phyloP scores from a whole-genome alignment of 2,329 filamentous ascomycete genomes.

The Colletotrichum cordylinicola region DNA sequence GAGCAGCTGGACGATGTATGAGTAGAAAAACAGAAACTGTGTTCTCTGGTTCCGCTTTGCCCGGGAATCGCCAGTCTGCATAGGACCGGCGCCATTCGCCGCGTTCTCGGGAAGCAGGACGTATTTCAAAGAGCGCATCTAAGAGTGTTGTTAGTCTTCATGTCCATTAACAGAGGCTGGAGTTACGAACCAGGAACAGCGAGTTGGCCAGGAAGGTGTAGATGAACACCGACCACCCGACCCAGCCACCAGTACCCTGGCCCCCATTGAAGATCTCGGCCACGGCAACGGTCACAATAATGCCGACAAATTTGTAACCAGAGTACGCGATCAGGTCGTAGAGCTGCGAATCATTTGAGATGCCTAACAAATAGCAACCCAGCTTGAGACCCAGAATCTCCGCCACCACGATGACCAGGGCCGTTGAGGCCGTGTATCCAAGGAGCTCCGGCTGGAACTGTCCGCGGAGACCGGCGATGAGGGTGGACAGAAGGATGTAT shows the following conservation, averaged over 20 bases:
- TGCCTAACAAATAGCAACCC: slow-evolving; percentile 91
- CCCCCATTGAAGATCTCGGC: slow-evolving; percentile 80
- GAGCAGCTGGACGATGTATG: slow-evolving; percentile 89
- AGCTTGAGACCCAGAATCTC: slow-evolving; percentile 92
- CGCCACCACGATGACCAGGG: slow-evolving; percentile 80
- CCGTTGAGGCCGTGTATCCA: slow-evolving; percentile 85
- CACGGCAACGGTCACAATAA: slow-evolving; percentile 86
- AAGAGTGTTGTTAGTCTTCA: slow-evolving; percentile 21
- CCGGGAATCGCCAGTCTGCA: slow-evolving; percentile 72
- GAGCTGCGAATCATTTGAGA: slow-evolving; percentile 92
- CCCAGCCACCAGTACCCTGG: slow-evolving; percentile 83
- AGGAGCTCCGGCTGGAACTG: slow-evolving; percentile 94
- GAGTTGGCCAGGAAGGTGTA: slow-evolving; percentile 96
- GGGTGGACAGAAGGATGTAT: slow-evolving; percentile 91
- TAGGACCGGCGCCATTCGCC: slow-evolving; percentile 66
- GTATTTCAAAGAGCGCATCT: slow-evolving; percentile 95
- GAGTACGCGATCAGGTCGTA: slow-evolving; percentile 95
- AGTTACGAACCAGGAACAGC: slow-evolving; percentile 80
- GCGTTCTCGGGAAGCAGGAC: slow-evolving; percentile 88
- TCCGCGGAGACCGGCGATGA: slow-evolving; percentile 87
- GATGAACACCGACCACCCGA: slow-evolving; percentile 86
- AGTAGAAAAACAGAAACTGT: slow-evolving; percentile 92
- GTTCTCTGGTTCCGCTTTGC: slow-evolving; percentile 87
- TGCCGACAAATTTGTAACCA: slow-evolving; percentile 98
- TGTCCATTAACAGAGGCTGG: background rate